phyloP scores from a whole-genome alignment of 2,329 filamentous ascomycete genomes.

The Nannizzia gypsea region DNA sequence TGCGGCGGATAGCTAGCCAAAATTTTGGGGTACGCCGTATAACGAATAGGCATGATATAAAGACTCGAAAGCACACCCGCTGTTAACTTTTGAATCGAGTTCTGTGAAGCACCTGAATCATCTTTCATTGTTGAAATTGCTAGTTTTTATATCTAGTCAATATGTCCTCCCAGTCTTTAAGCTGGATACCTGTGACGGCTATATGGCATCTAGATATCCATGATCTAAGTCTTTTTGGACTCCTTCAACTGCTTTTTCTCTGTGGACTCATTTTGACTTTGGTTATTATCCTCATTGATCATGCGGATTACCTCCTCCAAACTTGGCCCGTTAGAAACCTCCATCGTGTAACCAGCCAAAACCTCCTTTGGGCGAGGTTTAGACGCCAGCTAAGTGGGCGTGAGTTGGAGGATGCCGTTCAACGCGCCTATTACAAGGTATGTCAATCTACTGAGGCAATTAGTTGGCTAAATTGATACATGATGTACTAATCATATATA shows the following conservation, averaged over 20 bases:
- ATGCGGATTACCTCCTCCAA: background rate
- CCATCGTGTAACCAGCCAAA: background rate
- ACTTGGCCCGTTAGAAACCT: background rate
- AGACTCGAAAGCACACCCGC: too few species aligned
- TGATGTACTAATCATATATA: background rate
- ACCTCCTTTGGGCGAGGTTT: background rate
- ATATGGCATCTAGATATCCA: background rate
- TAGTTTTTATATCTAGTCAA: too few species aligned
- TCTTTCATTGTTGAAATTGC: too few species aligned
- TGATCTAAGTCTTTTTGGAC: background rate
- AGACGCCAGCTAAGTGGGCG: background rate
- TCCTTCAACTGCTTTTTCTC: background rate
- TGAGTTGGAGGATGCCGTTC: background rate
- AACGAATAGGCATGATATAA: too few species aligned
- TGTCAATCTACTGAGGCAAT: background rate
- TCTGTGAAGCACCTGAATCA: too few species aligned
- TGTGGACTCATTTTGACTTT: background rate
- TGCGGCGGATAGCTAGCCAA: too few species aligned
- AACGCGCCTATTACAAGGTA: background rate
- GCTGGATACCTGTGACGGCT: too few species aligned
- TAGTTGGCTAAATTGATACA: background rate
- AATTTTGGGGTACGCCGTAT: too few species aligned
- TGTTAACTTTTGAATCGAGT: too few species aligned
- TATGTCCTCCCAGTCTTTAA: too few species aligned
- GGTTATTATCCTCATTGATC: background rate